phyloP scores from a whole-genome alignment of 176 grass and related monocot genomes.

The Dendrocalamus sinicus region DNA sequence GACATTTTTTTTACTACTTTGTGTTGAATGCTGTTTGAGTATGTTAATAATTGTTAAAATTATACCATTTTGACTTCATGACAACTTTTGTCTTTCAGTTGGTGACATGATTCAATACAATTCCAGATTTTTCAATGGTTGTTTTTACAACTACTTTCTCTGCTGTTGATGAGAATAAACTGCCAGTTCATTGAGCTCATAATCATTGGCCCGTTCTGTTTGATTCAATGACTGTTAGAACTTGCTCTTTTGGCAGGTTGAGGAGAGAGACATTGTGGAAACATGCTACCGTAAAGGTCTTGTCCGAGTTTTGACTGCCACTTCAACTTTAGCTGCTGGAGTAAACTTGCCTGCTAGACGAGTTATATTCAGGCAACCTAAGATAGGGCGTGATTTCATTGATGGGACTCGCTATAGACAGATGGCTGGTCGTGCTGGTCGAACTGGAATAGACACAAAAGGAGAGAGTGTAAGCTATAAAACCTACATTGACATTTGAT shows the following conservation, averaged over 20 bases:
- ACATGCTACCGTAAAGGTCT: conserved; percentile 94
- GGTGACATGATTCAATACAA: neutral
- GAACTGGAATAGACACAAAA: conserved; percentile 98
- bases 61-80: conserved; percentile 14
- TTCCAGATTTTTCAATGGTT: neutral
- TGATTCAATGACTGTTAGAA: conserved; percentile 20
- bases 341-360: conserved; percentile 97
- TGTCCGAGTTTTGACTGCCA: conserved; percentile 91
- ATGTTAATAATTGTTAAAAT: neutral
- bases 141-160: conserved; percentile 13
- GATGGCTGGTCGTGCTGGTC: conserved; percentile 95
- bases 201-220: conserved; percentile 18
- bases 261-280: conserved; percentile 96
- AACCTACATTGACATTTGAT: conserved; percentile 7
- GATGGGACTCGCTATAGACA: conserved; percentile 97
- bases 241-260: conserved; percentile 64
- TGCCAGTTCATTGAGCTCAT: neutral
- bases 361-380: conserved; percentile 95
- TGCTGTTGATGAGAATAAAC: neutral
- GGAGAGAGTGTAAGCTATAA: conserved; percentile 92
- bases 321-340: conserved; percentile 94
- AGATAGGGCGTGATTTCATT: conserved; percentile 90
- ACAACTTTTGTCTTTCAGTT: conserved; percentile 34
- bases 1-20: conserved; percentile 7
- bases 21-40: neutral